Percentiles rank a stretch among this genome's conserved stretches.
These are phyloP conservation scores for Xylariaceae sp. DNA, from an alignment of 2,329 filamentous ascomycete species.

Conservation along the genomic window DNA sequence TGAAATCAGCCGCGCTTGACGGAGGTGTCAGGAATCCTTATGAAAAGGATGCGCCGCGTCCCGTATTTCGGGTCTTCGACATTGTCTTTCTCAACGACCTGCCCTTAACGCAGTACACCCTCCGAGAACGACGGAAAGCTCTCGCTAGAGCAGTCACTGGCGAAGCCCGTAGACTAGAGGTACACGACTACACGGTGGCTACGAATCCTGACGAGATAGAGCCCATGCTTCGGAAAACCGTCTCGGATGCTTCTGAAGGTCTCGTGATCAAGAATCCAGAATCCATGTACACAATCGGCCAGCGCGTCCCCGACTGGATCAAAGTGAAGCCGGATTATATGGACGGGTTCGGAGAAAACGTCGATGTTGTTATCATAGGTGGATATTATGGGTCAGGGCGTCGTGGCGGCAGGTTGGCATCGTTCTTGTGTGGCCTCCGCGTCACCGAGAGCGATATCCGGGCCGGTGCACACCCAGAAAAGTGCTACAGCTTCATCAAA, in stretches of 20 bases:
- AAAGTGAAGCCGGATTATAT: constrained; percentile 99
- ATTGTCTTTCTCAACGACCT: constrained; percentile 82
- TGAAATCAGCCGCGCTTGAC: constrained; percentile 83
- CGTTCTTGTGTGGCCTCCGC: constrained; percentile 83
- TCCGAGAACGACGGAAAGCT: constrained; percentile 73
- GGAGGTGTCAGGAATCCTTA: constrained; percentile 74
- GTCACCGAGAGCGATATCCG: constrained; percentile 63
- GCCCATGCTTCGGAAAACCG: constrained; percentile 69
- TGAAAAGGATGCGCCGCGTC: constrained; percentile 58
- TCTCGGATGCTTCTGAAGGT: constrained; percentile 83
- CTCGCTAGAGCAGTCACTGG: constrained; percentile 65
- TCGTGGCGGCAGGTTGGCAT: constrained; percentile 75
- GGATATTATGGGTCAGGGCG: constrained; percentile 88
- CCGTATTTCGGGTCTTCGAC: constrained; percentile 83
- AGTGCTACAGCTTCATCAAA: constrained; percentile 92
- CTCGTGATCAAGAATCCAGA: constrained; percentile 90
- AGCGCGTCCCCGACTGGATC: constrained; percentile 92
- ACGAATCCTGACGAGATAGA: constrained; percentile 69
- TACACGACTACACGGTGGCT: constrained; percentile 67
- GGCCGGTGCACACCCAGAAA: constrained; percentile 57
- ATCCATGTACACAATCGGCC: constrained; percentile 79
- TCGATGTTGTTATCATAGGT: constrained; percentile 85
- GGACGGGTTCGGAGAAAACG: constrained; percentile 87
- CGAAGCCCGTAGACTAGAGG: constrained; percentile 71
- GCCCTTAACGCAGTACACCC: constrained; percentile 72